A percentile compares a stretch with the other conserved stretches of the same genome.
Conservation (phyloP, 805 yeast species). For the Isabelozyma rhagii region DNA sequence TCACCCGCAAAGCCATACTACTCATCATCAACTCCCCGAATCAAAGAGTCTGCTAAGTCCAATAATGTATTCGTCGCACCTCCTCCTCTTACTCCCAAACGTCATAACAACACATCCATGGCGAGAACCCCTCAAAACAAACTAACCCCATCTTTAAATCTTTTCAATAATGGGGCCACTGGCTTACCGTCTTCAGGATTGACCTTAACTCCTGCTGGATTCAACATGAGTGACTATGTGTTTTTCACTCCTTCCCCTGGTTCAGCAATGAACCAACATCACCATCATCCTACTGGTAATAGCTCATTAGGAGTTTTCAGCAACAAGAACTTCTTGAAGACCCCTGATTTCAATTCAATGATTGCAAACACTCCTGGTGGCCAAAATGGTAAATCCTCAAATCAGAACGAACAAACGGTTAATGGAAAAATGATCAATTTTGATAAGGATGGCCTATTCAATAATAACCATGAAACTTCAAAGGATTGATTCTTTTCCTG, state of each 20-base stretch:
- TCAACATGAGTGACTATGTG: constrained; percentile 81
- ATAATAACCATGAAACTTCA: neutral
- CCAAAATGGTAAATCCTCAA: constrained; percentile 2
- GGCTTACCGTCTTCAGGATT: constrained; percentile 42
- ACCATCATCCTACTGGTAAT: constrained; percentile 1
- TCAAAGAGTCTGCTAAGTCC: constrained; percentile 1
- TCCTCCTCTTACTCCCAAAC: constrained; percentile 43
- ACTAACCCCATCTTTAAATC: constrained; percentile 37
- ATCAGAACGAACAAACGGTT: constrained; percentile 18
- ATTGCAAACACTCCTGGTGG: constrained; percentile 9
- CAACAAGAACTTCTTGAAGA: constrained; percentile 27
- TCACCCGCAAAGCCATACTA: constrained; percentile 50
- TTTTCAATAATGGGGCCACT: constrained; percentile 19
- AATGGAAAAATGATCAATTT: constrained; percentile 45
- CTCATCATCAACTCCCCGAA: constrained; percentile 26
- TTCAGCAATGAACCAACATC: constrained; percentile 4
- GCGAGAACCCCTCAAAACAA: constrained; percentile 40
- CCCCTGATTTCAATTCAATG: constrained; percentile 40
- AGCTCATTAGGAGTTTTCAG: constrained; percentile 5
- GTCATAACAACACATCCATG: constrained; percentile 18
- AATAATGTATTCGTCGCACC: constrained; percentile 32
- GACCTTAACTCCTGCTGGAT: constrained; percentile 58
- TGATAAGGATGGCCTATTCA: constrained; percentile 30
- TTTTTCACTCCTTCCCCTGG: constrained; percentile 72
- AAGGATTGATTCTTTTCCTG: neutral